Evolutionary conservation across 345 rosid species (phyloP), one percentile per base, ranked within the genome.

Genomic region (Salix exigua): DNA sequence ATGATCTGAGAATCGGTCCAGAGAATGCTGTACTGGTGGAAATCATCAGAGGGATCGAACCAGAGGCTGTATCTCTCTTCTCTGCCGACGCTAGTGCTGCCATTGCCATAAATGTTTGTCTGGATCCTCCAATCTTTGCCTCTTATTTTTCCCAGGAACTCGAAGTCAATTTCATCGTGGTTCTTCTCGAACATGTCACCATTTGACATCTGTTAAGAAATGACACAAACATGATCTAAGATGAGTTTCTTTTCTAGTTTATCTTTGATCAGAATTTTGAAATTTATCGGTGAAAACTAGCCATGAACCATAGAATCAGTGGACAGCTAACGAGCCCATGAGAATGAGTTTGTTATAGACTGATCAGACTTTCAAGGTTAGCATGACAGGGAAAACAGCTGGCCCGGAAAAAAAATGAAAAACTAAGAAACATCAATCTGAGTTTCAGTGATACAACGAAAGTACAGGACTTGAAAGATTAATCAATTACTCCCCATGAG

Each of bases 81-180:
- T 80, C 99, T 89, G 75, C 99, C 99, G 10, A 86, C 44, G 72
- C 82, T 71, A 33, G 97, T 93, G 88, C 99, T 96, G 71, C 99
- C 98, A 84, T 96, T 92, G 68, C 98, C 99, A 62, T 96, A 96
- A 71, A 93, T 71, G 61, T 96, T 96, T 58, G 99, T 96, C 86
- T 96, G 99, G 85, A 96, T 88, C 89, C 99, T 96, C 99, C 99
- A 96, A 65, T 96, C 90, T 82, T 89, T 93, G 73, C 98, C 99
- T 88, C 98, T 92, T 28, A 96, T 93, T 82, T 96, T 96, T 5
- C 99, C 99, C 85, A 96, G 80, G 86, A 96, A 96, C 88, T 96
- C 98, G 73, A 96, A 96, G 86, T 96, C 99, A 38, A 96, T 96
- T 80, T 96, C 99, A 77, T 96, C 99, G 50, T 96, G 99, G 79